phyloP scores from a whole-genome alignment of 139 green algal species.

The Gonium pectorale region DNA sequence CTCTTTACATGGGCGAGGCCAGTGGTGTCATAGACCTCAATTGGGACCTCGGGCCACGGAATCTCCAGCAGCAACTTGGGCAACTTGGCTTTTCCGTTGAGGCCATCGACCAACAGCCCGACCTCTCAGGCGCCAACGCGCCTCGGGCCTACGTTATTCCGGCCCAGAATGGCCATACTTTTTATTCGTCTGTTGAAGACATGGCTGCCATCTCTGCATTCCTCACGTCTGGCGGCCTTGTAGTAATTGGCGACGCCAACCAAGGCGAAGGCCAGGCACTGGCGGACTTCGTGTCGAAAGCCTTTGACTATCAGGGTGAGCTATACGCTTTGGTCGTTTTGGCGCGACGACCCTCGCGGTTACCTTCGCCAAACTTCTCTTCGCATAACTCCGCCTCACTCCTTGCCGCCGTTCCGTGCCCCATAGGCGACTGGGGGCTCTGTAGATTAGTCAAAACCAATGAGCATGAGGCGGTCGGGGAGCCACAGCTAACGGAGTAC shows the following conservation, averaged over 20 bases:
- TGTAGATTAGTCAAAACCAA: not conserved
- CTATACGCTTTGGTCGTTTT: not conserved
- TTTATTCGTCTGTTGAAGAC: slow-evolving; percentile 19
- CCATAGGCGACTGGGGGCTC: not conserved
- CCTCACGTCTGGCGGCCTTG: not conserved
- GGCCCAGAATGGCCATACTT: slow-evolving; percentile 1
- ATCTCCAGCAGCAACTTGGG: not conserved
- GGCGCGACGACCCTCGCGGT: not conserved
- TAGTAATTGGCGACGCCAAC: not conserved
- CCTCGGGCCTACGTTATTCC: not conserved
- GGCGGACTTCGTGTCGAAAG: not conserved
- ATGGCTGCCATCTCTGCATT: not conserved
- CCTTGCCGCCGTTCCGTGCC: not conserved
- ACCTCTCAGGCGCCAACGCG: not conserved
- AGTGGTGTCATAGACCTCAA: not conserved
- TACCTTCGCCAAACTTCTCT: not conserved
- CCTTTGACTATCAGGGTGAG: slow-evolving; percentile 4
- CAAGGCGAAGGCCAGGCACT: not conserved
- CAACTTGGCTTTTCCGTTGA: not conserved
- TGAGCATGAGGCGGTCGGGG: not conserved
- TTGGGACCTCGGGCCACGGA: not conserved
- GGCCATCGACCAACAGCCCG: not conserved
- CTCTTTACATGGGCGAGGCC: not conserved
- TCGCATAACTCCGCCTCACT: not conserved
- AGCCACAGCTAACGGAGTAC: not conserved